These are phyloP conservation scores for Phallus indusiatus DNA, from an alignment of 768 basidiomycete species.

Conservation along the genomic window DNA sequence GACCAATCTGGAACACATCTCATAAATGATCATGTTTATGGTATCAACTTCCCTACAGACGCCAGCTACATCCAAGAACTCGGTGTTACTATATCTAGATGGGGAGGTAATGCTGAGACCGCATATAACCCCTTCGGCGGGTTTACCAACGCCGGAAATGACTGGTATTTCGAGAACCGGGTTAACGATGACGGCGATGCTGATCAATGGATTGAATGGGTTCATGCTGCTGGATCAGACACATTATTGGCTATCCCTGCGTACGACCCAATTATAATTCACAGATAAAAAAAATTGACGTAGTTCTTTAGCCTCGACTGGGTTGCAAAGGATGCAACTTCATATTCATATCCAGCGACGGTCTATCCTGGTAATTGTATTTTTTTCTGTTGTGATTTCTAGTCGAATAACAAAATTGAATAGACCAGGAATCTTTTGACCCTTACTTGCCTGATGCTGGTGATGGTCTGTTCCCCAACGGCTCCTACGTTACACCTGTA, in stretches of 20 bases:
- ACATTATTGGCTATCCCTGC: conserved; percentile 40
- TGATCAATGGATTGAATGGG: conserved; percentile 43
- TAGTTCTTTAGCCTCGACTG: conserved; percentile 36
- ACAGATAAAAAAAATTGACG: background rate
- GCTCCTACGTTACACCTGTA: conserved; percentile 32
- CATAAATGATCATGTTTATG: conserved; percentile 43
- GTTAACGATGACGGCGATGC: conserved; percentile 29
- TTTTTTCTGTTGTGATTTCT: background rate
- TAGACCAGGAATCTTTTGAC: conserved; percentile 36
- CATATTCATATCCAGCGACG: conserved; percentile 40
- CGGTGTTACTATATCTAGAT: conserved; percentile 41
- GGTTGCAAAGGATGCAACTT: conserved; percentile 44
- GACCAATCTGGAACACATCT: conserved; percentile 26
- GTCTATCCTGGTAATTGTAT: conserved; percentile 33
- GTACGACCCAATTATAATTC: conserved; percentile 23
- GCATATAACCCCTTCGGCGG: conserved; percentile 43
- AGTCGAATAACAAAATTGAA: background rate
- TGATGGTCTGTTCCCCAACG: conserved; percentile 39
- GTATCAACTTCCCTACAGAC: conserved; percentile 44
- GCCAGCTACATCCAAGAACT: conserved; percentile 37
- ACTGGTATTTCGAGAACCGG: conserved; percentile 51
- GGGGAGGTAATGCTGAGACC: conserved; percentile 48
- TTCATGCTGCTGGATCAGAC: conserved; percentile 33
- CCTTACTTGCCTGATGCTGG: conserved; percentile 42
- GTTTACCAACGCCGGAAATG: conserved; percentile 44